Evolutionary conservation across 805 yeast genomes (phyloP), one percentile per base, ranked within the genome.

Genomic region (Saccharomycopsis microspora): DNA sequence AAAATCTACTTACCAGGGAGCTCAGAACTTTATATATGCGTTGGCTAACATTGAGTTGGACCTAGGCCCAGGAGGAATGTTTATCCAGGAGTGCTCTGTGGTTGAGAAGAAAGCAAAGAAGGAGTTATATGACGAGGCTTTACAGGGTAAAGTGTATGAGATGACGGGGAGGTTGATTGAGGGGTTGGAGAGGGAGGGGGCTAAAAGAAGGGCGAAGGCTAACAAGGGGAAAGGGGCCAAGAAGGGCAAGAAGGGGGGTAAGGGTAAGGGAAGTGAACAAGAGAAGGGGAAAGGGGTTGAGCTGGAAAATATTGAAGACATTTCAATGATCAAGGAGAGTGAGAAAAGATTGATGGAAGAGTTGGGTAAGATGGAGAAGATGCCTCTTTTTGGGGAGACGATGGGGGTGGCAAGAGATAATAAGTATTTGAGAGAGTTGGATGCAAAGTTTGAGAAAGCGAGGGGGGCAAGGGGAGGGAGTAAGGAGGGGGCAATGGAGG

Each of bases 1-100:
- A 47, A 90, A 88, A 64, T 77, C 84, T 32, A 74, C 88, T 8
- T 62, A 63, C 36, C 80, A 82, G 54, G 99, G 97, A 4, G 82
- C 86, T 32, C 96, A 93, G 64, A 76, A 85, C 31, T 58, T 83
- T 32, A 57, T 87, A 41, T 82, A 73, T 65, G 85, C 86, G 0
- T 58, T 85, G 42, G 74, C 71, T 70, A 75, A 83, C 5, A 96
- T 96, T 0, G 78, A 83, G 10, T 68, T 86, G 30, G 75, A 73
- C 36, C 75, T 72, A 19, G 62, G 71, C 39, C 69, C 70, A 28
- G 87, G 90, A 28, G 93, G 86, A 3, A 71, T 78, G 46, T 76
- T 83, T 58, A 68, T 87, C 47, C 80, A 82, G 43, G 93, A 89
- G 57, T 85, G 96, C 62, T 76, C n/a, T 59, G 73, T 42, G 57